Evolutionary conservation across 805 yeast species (phyloP).

Genomic region (Wickerhamiella sergipiensis): DNA sequence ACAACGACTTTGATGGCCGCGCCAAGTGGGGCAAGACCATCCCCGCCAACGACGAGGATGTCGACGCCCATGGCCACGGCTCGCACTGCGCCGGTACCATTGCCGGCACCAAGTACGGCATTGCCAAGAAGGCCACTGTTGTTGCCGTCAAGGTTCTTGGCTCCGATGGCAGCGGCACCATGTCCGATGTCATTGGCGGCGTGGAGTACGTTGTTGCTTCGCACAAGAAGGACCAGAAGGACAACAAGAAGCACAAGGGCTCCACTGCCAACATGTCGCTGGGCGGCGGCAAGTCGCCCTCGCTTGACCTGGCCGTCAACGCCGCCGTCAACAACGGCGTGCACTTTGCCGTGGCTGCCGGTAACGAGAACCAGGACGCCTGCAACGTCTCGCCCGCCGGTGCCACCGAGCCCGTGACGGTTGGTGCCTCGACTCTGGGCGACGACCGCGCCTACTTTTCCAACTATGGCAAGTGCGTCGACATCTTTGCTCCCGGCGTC

Average conservation of each 20-base stretch:
- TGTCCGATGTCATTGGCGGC: constrained; percentile 48
- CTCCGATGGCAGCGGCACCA: constrained; percentile 40
- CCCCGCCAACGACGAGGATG: constrained; percentile 32
- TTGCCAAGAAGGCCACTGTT: constrained; percentile 42
- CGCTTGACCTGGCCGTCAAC: constrained; percentile 74
- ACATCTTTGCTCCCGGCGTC: constrained; percentile 93
- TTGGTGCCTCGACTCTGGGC: constrained; percentile 83
- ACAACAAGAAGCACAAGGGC: constrained; percentile 32
- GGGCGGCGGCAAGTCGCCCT: constrained; percentile 85
- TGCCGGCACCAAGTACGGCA: constrained; percentile 39
- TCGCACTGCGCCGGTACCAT: constrained; percentile 51
- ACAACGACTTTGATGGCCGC: constrained; percentile 42
- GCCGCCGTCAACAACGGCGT: constrained; percentile 83
- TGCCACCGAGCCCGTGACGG: constrained; percentile 49
- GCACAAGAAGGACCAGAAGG: constrained; percentile 26
- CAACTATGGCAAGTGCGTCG: constrained; percentile 91
- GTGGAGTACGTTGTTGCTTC: constrained; percentile 60
- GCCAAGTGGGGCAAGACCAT: constrained; percentile 43
- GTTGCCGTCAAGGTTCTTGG: constrained; percentile 50
- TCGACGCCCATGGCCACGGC: constrained; percentile 45
- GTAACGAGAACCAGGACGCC: constrained; percentile 87
- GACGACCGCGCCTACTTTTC: constrained; percentile 92
- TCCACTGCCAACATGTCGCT: constrained; percentile 67
- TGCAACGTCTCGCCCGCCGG: constrained; percentile 88
- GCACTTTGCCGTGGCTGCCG: constrained; percentile 93